Base-by-base conservation (phyloP, 2,329 filamentous ascomycete species). In the Colletotrichum musicola region DNA sequence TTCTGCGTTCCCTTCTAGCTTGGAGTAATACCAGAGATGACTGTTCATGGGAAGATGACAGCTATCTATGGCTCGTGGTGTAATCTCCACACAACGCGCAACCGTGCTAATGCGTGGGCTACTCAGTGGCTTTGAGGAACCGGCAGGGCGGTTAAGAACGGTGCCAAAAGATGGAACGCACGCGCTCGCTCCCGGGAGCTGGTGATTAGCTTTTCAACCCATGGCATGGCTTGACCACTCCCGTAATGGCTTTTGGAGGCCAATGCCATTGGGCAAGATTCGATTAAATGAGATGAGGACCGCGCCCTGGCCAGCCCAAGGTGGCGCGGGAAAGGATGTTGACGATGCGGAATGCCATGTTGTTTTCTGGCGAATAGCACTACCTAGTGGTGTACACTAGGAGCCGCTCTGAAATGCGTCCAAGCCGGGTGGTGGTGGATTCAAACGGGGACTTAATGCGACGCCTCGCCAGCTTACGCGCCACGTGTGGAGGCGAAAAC, bases 61-160 rank as follows among this genome's bases (percentile, higher is more conserved):
- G 53, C 27, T 14, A 53, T 12, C 27, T 14, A 53, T 12, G 60
- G 60, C 46, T 63, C 54, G 64, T 30, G 16, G 14, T 42, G 51
- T 59, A 63, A 67, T 57, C 38, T 63, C 64, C 59, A 57, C 64
- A 38, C 22, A 6, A 44, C n/a, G n/a, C 53, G 18, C 51, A 44
- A 22, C 25, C 7, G 47, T 22, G 22, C 40, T 14, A 27, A 54
- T 27, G 44, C 18, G 42, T 38, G 35, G 59, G 35, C n/a, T 44
- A 20, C 20, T 44, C 49, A 40, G 46, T 62, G 51, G 64, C 58
- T 62, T 62, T 6, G 18, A 22, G 27, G 49, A 44, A 38, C 56
- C 55, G 30, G 46, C 44, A 4, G 42, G 22, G 55, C 54, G 46
- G 55, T 44, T 20, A 16, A 54, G 20, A 27, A 38, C 25, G 20